Base-by-base conservation (phyloP, 805 yeast species). In the Candida taoyuanica region DNA sequence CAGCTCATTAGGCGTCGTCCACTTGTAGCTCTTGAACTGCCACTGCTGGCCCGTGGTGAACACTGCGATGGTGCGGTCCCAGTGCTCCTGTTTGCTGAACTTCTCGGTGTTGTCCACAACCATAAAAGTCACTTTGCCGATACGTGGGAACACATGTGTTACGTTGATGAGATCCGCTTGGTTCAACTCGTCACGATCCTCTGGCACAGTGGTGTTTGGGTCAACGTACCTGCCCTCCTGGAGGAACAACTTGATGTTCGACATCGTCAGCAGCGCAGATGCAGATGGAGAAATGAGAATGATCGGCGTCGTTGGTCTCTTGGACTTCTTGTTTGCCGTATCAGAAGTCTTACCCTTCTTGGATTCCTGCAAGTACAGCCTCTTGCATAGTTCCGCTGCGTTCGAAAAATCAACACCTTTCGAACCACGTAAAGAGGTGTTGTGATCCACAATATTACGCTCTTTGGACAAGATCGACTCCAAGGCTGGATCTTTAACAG, bases 41-140 rank as follows among this genome's bases (percentile, higher is more conserved):
- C 99, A 93, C 38, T 81, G 71, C 65, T 93, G 98, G 11, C 99
- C 99, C 9, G 97, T 91, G 14, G 96, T 91, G 65, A 93, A 82
- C 27, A 93, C 85, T 0, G 95, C 97, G 34, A 91, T 85, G 1
- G 93, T 97, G 42, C 98, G 74, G 56, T 87, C 95, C 99, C 99
- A 93, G 63, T 93, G 87, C 59, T 93, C 98, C 4, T 96, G 95
- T 58, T 89, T 91, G 17, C 85, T 81, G 63, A 84, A 84, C 63
- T 80, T 74, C 37, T 88, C 95, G 5, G 88, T 87, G 40, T 85
- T 84, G 57, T 86, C 94, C 23, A 89, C 97, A 39, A 93, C 83
- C 50, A 88, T 70, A 52, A 85, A 82, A 31, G 77, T 73, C 36
- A 80, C 68, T 17, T 71, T 75, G 13, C 84, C 77, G 25, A 86